These are phyloP conservation scores for Huntiella moniliformis DNA, from an alignment of 2,329 filamentous ascomycete genomes.

Conservation along the genomic window DNA sequence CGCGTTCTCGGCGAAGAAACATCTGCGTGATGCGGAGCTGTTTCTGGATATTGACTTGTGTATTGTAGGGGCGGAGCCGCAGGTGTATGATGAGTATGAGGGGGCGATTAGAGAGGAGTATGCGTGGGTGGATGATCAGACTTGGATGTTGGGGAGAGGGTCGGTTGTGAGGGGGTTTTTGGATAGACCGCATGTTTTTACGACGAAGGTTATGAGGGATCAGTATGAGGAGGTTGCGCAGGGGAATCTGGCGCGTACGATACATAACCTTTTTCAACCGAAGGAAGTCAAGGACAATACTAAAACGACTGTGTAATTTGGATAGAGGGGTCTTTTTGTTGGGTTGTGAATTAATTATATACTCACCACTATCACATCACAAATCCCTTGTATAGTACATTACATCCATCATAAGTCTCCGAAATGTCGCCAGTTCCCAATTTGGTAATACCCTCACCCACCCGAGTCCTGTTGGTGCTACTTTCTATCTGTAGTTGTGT, in stretches of 20 bases:
- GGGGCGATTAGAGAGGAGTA: constrained; percentile 10
- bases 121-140: constrained; percentile 7
- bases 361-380: no score
- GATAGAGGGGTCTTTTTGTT: no score
- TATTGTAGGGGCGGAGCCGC: constrained; percentile 4
- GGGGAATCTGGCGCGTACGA: neutral
- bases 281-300: neutral
- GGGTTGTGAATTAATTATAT: neutral
- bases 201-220: constrained; percentile 7
- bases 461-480: no score
- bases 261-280: constrained; percentile 1
- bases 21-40: constrained; percentile 10
- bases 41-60: constrained; percentile 11
- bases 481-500: no score
- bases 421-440: no score
- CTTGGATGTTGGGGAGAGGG: constrained; percentile 4
- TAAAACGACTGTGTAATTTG: no score
- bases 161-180: constrained; percentile 3
- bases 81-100: constrained; percentile 9
- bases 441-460: no score
- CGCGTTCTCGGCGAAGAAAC: neutral
- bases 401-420: no score
- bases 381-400: no score
- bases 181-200: constrained; percentile 5
- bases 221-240: constrained; percentile 4